phyloP scores from a whole-genome alignment of 208 protist genomes.

The Ichthyophonus hoferi region DNA sequence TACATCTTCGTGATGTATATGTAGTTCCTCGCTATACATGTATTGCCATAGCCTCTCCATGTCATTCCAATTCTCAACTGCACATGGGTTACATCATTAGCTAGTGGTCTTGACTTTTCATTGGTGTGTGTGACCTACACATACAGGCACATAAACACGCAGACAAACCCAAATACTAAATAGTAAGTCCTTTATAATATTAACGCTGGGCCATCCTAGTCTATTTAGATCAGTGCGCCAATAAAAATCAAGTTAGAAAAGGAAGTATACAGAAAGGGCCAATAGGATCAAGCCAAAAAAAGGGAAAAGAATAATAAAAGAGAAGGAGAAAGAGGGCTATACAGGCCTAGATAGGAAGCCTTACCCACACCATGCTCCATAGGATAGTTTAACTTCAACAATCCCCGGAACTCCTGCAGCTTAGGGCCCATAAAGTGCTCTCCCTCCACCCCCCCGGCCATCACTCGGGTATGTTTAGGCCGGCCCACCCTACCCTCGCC shows the following conservation, averaged over 20 bases:
- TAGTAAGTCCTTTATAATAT: no score
- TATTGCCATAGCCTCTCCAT: slow-evolving; percentile 71
- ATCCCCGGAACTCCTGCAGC: slow-evolving; percentile 55
- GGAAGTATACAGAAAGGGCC: no score
- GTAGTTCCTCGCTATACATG: slow-evolving; percentile 60
- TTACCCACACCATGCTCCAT: slow-evolving; percentile 58
- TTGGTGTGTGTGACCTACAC: neutral
- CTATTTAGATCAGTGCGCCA: neutral
- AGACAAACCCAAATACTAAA: no score
- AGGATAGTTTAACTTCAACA: slow-evolving; percentile 59
- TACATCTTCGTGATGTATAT: slow-evolving; percentile 50
- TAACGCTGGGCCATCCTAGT: no score
- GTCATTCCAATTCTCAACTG: slow-evolving; percentile 58
- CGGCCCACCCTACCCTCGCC: slow-evolving; percentile 51
- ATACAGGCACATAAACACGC: neutral
- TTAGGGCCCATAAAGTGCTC: slow-evolving; percentile 57
- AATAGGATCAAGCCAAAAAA: no score
- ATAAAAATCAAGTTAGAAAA: neutral
- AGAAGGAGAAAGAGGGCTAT: no score
- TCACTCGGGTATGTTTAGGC: slow-evolving; percentile 45
- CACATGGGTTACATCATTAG: neutral
- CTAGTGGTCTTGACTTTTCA: neutral
- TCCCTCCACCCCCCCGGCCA: slow-evolving; percentile 53
- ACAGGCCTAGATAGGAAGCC: no score
- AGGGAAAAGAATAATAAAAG: no score